Percentiles rank a stretch among this genome's conserved stretches.
Evolutionary conservation across 2,329 filamentous ascomycete genomes (phyloP).

Genomic region (Chrysoporthe cubensis): DNA sequence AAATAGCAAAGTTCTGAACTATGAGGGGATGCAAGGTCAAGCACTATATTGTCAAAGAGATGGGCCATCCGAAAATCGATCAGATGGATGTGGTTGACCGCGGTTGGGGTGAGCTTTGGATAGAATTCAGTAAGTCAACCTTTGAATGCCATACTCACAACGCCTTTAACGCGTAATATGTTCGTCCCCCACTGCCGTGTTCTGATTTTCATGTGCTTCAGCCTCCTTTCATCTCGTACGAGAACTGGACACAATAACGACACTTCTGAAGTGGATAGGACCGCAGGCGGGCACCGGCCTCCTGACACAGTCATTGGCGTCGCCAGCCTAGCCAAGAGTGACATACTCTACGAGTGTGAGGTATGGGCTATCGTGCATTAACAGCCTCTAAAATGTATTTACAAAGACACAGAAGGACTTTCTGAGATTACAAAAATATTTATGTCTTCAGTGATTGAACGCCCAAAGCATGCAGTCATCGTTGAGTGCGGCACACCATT

Average conservation of each 20-base stretch:
- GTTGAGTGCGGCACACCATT: neutral
- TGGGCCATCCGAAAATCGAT: slow-evolving; percentile 17
- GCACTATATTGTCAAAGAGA: slow-evolving; percentile 26
- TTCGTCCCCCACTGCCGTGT: neutral
- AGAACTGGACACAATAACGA: neutral
- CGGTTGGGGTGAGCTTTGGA: slow-evolving; percentile 22
- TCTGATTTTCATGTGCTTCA: neutral
- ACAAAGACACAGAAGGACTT: neutral
- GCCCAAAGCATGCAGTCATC: neutral
- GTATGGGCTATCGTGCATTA: slow-evolving; percentile 23
- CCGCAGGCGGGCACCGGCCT: slow-evolving; percentile 21
- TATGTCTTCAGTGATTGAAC: neutral
- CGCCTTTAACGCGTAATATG: neutral
- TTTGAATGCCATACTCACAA: neutral
- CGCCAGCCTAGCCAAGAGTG: slow-evolving; percentile 16
- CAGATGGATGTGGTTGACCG: slow-evolving; percentile 22
- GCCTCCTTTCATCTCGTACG: no score
- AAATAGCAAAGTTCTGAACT: neutral
- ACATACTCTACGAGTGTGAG: slow-evolving; percentile 23
- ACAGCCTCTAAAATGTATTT: no score
- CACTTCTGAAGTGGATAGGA: slow-evolving; percentile 12
- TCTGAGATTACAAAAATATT: no score
- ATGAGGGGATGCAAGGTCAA: slow-evolving; percentile 6
- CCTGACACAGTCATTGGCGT: slow-evolving; percentile 24
- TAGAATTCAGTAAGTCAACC: slow-evolving; percentile 12